Base-by-base conservation (phyloP, 257 asterid species). In the Salvia miltiorrhiza region DNA sequence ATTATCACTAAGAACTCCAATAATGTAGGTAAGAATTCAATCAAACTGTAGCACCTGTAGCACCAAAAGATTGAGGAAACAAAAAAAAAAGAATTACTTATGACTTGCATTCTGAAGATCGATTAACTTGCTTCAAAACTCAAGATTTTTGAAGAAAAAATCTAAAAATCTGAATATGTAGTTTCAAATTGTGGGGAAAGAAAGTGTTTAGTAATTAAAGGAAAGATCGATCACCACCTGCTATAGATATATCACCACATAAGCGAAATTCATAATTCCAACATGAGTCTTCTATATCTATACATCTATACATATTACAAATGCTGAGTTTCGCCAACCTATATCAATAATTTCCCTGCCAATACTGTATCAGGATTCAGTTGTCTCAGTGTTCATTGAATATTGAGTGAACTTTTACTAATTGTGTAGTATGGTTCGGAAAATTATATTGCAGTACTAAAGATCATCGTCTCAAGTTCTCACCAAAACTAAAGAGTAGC, bases 51-150 rank as follows among this genome's bases (percentile, higher is more conserved):
- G 26, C 7, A 57, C 64, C 12, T 16, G 16, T 23, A 59, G 56
- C 13, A 55, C 19, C 69, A 40, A 47, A 57, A n/a, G 63, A 67
- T 16, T 28, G 28, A 54, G 57, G 19, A 56, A 56, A 50, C n/a
- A n/a, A n/a, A n/a, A n/a, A n/a, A n/a, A n/a, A 45, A 55, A 33
- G 19, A 9, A 58, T 17, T 1, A 16, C 60, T 45, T 63, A 76
- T 30, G 39, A 65, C 21, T 71, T 11, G 21, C 77, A 59, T 60
- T 59, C 48, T 14, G 20, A 23, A 49, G 23, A 60, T 69, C 17
- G 37, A 49, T 40, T 23, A 16, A 67, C 21, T 12, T 61, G 23
- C 45, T 62, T 30, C 23, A 37, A 50, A 48, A 45, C 9, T 58
- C 26, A 63, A 62, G 12, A 39, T 6, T 10, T 41, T 13, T 11